Conservation (phyloP, 371 early-diverging fungal species). For the Actinomortierella ambigua region DNA sequence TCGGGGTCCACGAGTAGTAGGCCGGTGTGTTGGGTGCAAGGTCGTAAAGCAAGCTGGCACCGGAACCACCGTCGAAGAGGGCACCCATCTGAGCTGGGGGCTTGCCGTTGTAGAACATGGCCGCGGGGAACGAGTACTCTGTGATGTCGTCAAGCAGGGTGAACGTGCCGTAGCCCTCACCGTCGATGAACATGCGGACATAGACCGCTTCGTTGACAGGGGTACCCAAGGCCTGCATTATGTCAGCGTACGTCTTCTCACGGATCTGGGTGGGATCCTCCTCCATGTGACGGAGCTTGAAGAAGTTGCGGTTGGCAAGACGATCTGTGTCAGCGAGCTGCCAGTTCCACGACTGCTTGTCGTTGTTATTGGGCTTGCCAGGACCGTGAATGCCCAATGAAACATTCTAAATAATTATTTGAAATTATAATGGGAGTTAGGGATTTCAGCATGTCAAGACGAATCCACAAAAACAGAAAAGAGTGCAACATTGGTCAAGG, state of each 20-base stretch:
- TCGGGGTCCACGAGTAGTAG: conserved; percentile 47
- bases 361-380: conserved; percentile 60
- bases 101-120: conserved; percentile 52
- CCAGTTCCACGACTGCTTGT: conserved; percentile 65
- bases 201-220: conserved; percentile 57
- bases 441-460: too few species aligned
- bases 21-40: conserved; percentile 31
- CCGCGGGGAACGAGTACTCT: conserved; percentile 53
- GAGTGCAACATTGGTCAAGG: too few species aligned
- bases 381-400: conserved; percentile 57
- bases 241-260: conserved; percentile 60
- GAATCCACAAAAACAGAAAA: too few species aligned
- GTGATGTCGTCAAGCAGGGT: conserved; percentile 58
- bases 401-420: conserved; percentile 19
- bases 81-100: conserved; percentile 52
- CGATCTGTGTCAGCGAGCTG: conserved; percentile 35
- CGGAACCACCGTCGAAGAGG: conserved; percentile 59
- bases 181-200: conserved; percentile 59
- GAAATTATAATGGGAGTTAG: too few species aligned
- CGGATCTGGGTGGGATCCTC: conserved; percentile 66
- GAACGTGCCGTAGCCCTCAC: conserved; percentile 56
- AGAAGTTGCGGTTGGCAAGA: conserved; percentile 51
- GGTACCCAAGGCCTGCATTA: conserved; percentile 54
- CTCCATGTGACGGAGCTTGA: conserved; percentile 63
- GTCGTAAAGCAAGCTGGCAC: conserved; percentile 52